phyloP scores from a whole-genome alignment of 805 yeast species.

The Starmerella roubikii region DNA sequence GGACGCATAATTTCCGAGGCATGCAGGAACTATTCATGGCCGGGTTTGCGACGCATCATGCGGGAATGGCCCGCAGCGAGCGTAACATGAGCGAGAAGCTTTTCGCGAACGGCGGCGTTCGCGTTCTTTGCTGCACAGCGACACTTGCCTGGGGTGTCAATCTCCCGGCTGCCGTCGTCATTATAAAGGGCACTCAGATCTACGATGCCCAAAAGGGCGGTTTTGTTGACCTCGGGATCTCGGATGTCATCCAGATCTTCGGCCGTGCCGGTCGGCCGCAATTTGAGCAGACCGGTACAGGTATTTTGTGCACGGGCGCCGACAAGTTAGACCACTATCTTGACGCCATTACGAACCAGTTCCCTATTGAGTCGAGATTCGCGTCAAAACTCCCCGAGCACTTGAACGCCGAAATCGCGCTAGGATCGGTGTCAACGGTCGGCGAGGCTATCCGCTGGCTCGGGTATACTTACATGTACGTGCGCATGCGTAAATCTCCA shows the following conservation, averaged over 20 bases:
- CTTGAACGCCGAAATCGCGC: slow-evolving; percentile 86
- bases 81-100: slow-evolving; percentile 78
- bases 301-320: slow-evolving; percentile 70
- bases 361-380: slow-evolving; percentile 83
- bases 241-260: slow-evolving; percentile 94
- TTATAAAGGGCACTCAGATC: slow-evolving; percentile 91
- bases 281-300: slow-evolving; percentile 82
- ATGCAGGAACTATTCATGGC: slow-evolving; percentile 46
- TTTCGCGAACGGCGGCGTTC: slow-evolving; percentile 74
- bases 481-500: slow-evolving; percentile 89
- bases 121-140: slow-evolving; percentile 88
- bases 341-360: slow-evolving; percentile 82
- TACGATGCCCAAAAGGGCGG: slow-evolving; percentile 95
- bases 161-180: slow-evolving; percentile 94
- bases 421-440: slow-evolving; percentile 88
- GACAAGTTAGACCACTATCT: slow-evolving; percentile 80
- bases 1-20: slow-evolving; percentile 58
- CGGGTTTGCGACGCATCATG: slow-evolving; percentile 94
- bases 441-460: slow-evolving; percentile 95
- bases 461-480: slow-evolving; percentile 92
- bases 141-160: slow-evolving; percentile 99
- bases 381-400: slow-evolving; percentile 74
- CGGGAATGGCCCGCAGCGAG: slow-evolving; percentile 88
- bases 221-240: slow-evolving; percentile 78
- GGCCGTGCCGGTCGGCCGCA: slow-evolving; percentile 99